phyloP scores from a whole-genome alignment of 768 basidiomycete genomes.

The Trichaptum fuscoviolaceum region DNA sequence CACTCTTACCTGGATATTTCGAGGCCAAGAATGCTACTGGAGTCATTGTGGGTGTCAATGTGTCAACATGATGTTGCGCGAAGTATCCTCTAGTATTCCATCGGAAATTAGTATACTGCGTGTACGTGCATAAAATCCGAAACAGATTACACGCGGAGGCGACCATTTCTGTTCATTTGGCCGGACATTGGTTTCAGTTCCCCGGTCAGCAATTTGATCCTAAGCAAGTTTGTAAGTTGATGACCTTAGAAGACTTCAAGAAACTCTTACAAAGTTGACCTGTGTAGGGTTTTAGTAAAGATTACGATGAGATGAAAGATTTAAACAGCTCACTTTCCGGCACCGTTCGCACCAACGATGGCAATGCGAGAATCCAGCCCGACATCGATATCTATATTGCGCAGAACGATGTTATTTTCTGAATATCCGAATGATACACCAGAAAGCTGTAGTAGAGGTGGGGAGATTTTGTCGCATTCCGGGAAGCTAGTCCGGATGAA shows the following conservation, averaged over 20 bases:
- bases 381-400: slow-evolving; percentile 82
- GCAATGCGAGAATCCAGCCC: slow-evolving; percentile 94
- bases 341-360: slow-evolving; percentile 91
- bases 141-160: slow-evolving; percentile 71
- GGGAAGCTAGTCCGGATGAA: slow-evolving; percentile 59
- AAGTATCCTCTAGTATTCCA: slow-evolving; percentile 66
- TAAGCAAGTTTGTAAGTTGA: slow-evolving; percentile 23
- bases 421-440: slow-evolving; percentile 89
- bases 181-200: slow-evolving; percentile 72
- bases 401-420: slow-evolving; percentile 69
- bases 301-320: slow-evolving; percentile 18
- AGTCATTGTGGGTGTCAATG: slow-evolving; percentile 75
- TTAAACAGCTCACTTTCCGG: slow-evolving; percentile 95
- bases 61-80: slow-evolving; percentile 95
- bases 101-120: slow-evolving; percentile 6
- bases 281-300: not conserved
- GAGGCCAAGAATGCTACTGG: slow-evolving; percentile 91
- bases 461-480: slow-evolving; percentile 95
- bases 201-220: slow-evolving; percentile 89
- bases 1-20: slow-evolving; percentile 89
- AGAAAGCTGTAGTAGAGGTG: slow-evolving; percentile 88
- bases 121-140: not conserved
- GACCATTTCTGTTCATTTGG: slow-evolving; percentile 85
- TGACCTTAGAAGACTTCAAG: no score
- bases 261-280: not conserved